Conservation (phyloP, 2,329 filamentous ascomycete species). For the Penicillium sp. region DNA sequence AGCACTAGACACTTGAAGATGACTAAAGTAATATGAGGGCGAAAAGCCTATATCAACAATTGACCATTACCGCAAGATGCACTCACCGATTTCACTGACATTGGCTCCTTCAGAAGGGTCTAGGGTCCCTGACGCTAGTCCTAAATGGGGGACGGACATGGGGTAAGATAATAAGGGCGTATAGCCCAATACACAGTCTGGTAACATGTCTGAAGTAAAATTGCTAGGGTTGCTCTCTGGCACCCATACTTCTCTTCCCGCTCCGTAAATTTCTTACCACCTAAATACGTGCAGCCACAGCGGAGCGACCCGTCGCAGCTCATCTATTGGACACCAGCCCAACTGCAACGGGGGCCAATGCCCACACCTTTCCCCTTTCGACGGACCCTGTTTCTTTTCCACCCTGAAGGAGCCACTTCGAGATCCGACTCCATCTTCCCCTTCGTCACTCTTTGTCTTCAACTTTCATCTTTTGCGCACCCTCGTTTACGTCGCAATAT, state of each 20-base stretch:
- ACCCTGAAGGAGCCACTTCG: constrained; percentile 20
- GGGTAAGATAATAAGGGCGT: not conserved
- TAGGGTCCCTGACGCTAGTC: constrained; percentile 19
- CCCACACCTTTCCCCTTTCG: constrained; percentile 12
- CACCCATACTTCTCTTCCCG: not conserved
- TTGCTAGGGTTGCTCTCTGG: too few species aligned
- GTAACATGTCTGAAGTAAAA: not conserved
- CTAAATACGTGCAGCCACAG: not conserved
- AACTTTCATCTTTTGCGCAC: constrained; percentile 14
- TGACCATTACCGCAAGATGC: not conserved
- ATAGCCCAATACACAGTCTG: not conserved
- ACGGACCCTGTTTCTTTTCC: constrained; percentile 22
- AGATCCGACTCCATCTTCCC: constrained; percentile 21
- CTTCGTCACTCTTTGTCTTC: constrained; percentile 32
- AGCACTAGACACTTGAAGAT: not conserved
- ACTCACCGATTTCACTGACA: not conserved
- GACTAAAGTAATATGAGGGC: not conserved
- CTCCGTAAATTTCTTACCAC: not conserved
- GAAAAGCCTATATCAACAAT: too few species aligned
- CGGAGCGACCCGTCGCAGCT: not conserved
- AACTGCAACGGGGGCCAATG: constrained; percentile 1
- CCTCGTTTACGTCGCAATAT: constrained; percentile 18
- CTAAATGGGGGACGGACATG: constrained; percentile 3
- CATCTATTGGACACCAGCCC: not conserved
- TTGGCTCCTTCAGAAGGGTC: not conserved